These are phyloP conservation scores for Rhodosporidiobolus odoratus DNA, from an alignment of 768 basidiomycete genomes.

Conservation along the genomic window DNA sequence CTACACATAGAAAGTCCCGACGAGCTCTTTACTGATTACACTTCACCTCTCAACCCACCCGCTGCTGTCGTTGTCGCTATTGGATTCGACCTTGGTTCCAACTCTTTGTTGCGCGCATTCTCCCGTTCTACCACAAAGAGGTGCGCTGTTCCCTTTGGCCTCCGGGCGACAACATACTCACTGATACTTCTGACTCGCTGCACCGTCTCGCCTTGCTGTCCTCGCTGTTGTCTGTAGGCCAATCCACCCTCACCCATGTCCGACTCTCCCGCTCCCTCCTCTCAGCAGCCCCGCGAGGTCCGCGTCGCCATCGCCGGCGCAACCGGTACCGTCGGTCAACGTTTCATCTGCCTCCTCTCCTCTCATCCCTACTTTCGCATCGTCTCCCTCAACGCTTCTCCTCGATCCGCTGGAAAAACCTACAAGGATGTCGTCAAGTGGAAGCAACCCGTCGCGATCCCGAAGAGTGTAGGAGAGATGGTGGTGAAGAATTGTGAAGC, in stretches of 20 bases:
- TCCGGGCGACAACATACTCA: too few relatives aligned
- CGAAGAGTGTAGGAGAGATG: constrained; percentile 58
- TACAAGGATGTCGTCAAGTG: constrained; percentile 69
- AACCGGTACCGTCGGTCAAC: constrained; percentile 52
- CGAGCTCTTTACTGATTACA: too few relatives aligned
- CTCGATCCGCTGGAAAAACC: constrained; percentile 74
- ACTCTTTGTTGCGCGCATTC: too few relatives aligned
- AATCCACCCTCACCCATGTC: not conserved
- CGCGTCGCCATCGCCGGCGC: constrained; percentile 75
- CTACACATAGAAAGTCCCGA: too few relatives aligned
- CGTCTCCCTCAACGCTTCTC: constrained; percentile 80
- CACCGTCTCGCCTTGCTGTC: not conserved
- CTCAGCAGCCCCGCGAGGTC: constrained; percentile 26
- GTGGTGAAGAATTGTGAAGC: constrained; percentile 71
- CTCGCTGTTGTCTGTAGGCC: not conserved
- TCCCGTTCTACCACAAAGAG: too few relatives aligned
- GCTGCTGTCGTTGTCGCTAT: too few relatives aligned
- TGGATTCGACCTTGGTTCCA: too few relatives aligned
- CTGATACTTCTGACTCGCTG: too few relatives aligned
- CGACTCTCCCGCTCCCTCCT: not conserved
- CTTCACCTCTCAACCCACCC: too few relatives aligned
- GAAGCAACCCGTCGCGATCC: constrained; percentile 81
- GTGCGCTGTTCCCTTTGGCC: too few relatives aligned
- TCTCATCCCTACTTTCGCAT: constrained; percentile 85
- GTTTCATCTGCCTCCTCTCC: constrained; percentile 78